These are phyloP conservation scores for Polyporus arcularius DNA, from an alignment of 768 basidiomycete genomes.

Conservation along the genomic window DNA sequence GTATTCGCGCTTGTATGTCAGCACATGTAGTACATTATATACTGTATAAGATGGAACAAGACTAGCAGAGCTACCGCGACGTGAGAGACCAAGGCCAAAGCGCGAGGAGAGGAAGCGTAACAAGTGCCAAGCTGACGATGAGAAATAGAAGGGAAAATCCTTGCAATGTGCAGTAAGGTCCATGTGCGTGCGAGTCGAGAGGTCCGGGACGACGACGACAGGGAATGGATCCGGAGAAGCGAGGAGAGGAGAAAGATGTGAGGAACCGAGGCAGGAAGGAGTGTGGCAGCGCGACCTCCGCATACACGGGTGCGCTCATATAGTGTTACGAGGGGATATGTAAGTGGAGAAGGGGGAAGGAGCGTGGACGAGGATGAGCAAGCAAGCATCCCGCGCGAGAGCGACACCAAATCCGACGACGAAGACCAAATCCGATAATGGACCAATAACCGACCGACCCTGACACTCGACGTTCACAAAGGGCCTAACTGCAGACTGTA, in stretches of 20 bases:
- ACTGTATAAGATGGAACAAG: slow-evolving; percentile 11
- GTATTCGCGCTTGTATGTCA: slow-evolving; percentile 15
- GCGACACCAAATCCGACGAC: background rate
- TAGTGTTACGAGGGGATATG: background rate
- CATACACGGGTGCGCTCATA: slow-evolving; percentile 1
- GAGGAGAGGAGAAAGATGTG: background rate
- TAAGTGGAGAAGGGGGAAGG: background rate
- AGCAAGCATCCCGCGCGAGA: background rate
- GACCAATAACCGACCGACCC: background rate
- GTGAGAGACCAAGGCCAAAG: background rate
- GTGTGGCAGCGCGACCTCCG: background rate
- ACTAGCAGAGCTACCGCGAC: slow-evolving; percentile 7
- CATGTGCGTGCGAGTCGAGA: background rate
- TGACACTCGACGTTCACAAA: background rate
- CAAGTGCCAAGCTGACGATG: no score
- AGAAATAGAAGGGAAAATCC: background rate
- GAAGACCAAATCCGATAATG: background rate
- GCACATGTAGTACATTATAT: slow-evolving; percentile 22
- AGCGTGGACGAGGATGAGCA: slow-evolving; percentile 10
- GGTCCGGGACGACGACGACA: background rate
- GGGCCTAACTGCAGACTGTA: background rate
- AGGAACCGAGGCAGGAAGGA: background rate
- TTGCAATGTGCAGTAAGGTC: slow-evolving; percentile 2
- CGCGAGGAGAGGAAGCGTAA: no score
- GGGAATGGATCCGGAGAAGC: background rate